phyloP scores from a whole-genome alignment of 257 asterid species.

The Nicotiana sylvestris region DNA sequence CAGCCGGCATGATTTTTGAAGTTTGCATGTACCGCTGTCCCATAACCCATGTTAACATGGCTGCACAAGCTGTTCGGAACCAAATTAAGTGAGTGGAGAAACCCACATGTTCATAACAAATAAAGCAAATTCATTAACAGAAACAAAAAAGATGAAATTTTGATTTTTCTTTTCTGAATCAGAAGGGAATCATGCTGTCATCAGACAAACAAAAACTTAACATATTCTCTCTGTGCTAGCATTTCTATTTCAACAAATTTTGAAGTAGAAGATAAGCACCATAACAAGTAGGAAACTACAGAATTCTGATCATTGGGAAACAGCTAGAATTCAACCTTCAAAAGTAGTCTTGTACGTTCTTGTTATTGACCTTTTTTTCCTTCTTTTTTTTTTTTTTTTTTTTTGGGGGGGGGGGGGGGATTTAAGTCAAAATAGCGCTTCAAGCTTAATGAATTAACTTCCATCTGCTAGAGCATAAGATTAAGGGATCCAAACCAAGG shows the following conservation, averaged over 20 bases:
- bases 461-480: not conserved
- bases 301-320: not conserved
- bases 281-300: conserved; percentile 8
- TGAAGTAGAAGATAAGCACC: not conserved
- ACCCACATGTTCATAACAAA: not conserved
- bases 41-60: conserved; percentile 68
- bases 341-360: not conserved
- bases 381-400: too few relatives aligned
- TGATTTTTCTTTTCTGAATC: not conserved
- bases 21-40: conserved; percentile 73
- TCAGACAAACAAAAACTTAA: not conserved
- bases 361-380: too few relatives aligned
- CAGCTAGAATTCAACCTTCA: not conserved
- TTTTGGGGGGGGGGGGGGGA: too few relatives aligned
- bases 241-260: not conserved
- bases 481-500: not conserved
- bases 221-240: not conserved
- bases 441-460: too few relatives aligned
- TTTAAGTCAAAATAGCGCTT: too few relatives aligned
- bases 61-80: conserved; percentile 60
- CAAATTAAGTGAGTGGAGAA: not conserved
- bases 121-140: not conserved
- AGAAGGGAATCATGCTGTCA: not conserved
- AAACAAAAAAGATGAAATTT: not conserved
- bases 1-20: conserved; percentile 95